These are phyloP conservation scores for Byssothecium circinans DNA, from an alignment of 2,329 filamentous ascomycete genomes.

Conservation along the genomic window DNA sequence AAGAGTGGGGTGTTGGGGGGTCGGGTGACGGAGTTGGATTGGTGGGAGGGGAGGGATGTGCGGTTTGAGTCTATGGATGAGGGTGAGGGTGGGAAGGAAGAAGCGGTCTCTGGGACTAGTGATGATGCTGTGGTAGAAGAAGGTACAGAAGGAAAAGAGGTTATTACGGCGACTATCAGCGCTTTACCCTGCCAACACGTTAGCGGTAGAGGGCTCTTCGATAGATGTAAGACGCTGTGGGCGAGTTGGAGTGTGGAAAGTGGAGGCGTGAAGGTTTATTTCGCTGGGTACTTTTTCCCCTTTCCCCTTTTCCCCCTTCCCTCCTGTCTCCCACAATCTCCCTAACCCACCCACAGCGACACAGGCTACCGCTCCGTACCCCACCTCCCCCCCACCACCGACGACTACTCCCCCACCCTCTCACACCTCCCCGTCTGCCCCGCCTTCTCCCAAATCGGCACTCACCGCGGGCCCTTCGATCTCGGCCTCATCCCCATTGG, in stretches of 20 bases:
- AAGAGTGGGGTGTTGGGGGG: conserved; percentile 60
- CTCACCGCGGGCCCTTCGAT: conserved; percentile 81
- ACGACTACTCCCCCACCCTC: conserved; percentile 72
- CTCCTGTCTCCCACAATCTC: too few relatives aligned
- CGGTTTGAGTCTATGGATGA: conserved; percentile 53
- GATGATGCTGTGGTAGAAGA: conserved; percentile 11
- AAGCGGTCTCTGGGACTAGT: conserved; percentile 3
- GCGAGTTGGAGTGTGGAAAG: conserved; percentile 80
- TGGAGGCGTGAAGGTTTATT: conserved; percentile 78
- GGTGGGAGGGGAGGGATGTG: conserved; percentile 88
- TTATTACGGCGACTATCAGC: conserved; percentile 70
- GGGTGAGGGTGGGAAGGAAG: conserved; percentile 7
- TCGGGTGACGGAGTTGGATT: conserved; percentile 87
- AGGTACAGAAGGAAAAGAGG: background rate
- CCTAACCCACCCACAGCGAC: conserved; percentile 58
- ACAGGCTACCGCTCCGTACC: conserved; percentile 86
- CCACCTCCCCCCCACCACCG: conserved; percentile 59
- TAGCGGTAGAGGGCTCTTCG: conserved; percentile 67
- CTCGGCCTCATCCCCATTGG: conserved; percentile 92
- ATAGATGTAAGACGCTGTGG: conserved; percentile 80
- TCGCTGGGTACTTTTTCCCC: conserved; percentile 61
- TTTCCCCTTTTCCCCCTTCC: background rate
- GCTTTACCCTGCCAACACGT: conserved; percentile 86
- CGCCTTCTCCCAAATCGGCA: conserved; percentile 82
- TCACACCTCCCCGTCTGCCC: conserved; percentile 70